phyloP scores from a whole-genome alignment of 2,329 filamentous ascomycete genomes.

The Nemania sp. region DNA sequence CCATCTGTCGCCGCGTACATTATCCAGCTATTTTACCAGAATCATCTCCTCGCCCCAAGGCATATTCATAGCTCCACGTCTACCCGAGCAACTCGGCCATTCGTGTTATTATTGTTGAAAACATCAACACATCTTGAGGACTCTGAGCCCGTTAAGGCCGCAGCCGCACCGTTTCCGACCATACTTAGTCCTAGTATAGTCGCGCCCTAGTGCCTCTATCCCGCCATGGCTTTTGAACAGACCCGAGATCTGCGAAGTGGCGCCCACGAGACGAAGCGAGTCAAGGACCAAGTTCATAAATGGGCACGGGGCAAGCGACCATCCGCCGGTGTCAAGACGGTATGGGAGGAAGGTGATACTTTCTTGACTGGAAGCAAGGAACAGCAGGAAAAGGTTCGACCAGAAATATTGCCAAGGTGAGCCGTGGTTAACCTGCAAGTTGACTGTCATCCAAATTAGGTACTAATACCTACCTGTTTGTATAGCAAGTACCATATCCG shows the following conservation, averaged over 20 bases:
- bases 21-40: background rate
- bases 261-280: constrained; percentile 58
- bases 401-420: constrained; percentile 52
- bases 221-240: constrained; percentile 48
- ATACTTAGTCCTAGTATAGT: background rate
- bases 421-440: constrained; percentile 32
- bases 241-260: constrained; percentile 59
- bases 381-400: constrained; percentile 54
- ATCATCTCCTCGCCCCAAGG: constrained; percentile 16
- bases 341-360: constrained; percentile 26
- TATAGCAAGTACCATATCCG: constrained; percentile 30
- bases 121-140: background rate
- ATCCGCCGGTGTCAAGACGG: constrained; percentile 45
- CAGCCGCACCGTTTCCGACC: background rate
- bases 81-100: constrained; percentile 1
- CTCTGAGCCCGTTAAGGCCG: background rate
- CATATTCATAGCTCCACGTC: background rate
- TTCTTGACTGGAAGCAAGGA: constrained; percentile 45
- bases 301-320: constrained; percentile 57
- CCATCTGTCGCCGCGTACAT: background rate
- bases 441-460: background rate
- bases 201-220: background rate
- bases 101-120: constrained; percentile 3
- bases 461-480: constrained; percentile 15
- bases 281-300: constrained; percentile 57